Evolutionary conservation across 257 asterid genomes (phyloP), one percentile per base, ranked within the genome.

Genomic region (Salvia hispanica): DNA sequence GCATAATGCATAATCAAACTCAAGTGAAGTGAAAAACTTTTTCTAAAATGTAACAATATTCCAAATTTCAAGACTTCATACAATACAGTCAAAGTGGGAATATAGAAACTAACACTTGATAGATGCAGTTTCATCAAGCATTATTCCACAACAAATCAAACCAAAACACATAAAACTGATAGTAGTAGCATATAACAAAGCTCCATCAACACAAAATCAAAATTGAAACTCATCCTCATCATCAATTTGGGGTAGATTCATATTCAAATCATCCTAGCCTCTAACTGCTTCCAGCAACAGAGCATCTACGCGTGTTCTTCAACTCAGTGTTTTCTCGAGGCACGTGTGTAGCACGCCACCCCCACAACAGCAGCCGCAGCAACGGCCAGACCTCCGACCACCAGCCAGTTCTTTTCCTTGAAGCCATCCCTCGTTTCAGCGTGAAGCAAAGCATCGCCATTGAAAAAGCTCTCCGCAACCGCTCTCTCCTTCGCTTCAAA

Each of bases 291-390:
- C 69, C 71, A 18, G n/a, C n/a, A 51, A 50, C 12, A 50, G 7
- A 67, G 37, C 12, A 40, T 64, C 64, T 18, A 7, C 13, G 13
- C 12, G 42, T 12, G 18, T 43, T 62, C 45, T 43, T 62, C 45
- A 53, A 73, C 59, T 70, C 80, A 78, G 70, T 73, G 83, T 66
- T 75, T 66, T 73, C 73, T 64, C 67, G 76, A 66, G 57, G 76
- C 77, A 13, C 66, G 78, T 14, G 82, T 66, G 79, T 80, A 86
- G 79, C 74, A 83, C 1, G 62, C 72, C 10, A 64, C 71, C 5
- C 96, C 86, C 44, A 77, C 3, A 36, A 69, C 83, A 51, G 79
- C 83, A 61, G 77, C 70, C 25, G 85, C 87, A 74, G 84, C 79
- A 65, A 80, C 56, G 8, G 85, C 42, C 7, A 92, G 80, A 31